These are phyloP conservation scores for Apiotrichum mycotoxinovorans DNA, from an alignment of 1,284 basidiomycete genomes.

Conservation along the genomic window DNA sequence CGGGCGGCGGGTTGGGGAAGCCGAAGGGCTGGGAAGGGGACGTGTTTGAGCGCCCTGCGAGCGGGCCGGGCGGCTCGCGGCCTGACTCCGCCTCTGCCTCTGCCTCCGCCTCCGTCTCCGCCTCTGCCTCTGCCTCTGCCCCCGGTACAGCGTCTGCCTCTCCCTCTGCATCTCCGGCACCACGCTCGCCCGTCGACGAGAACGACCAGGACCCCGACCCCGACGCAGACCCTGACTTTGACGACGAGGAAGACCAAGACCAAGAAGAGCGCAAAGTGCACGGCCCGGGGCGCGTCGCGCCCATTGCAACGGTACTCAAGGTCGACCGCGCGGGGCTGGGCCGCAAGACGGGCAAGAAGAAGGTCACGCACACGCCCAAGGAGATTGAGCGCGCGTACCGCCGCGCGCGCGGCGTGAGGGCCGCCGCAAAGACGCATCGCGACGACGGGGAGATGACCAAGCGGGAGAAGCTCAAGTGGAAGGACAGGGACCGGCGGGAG, in stretches of 20 bases:
- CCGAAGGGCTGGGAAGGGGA: conserved; percentile 24
- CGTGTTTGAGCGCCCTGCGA: neutral
- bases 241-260: conserved; percentile 9
- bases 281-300: conserved; percentile 39
- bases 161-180: too few relatives aligned
- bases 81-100: neutral
- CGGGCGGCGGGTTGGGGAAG: conserved; percentile 41
- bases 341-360: conserved; percentile 9
- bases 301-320: conserved; percentile 43
- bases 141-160: conserved; percentile 9
- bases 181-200: too few relatives aligned
- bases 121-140: neutral
- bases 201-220: conserved; percentile 1
- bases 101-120: neutral
- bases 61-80: neutral
- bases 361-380: conserved; percentile 37
- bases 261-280: conserved; percentile 1
- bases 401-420: conserved; percentile 20
- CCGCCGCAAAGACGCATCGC: neutral
- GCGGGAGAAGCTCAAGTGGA: conserved; percentile 42
- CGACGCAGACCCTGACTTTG: conserved; percentile 8
- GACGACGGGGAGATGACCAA: conserved; percentile 17
- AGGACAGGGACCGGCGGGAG: conserved; percentile 37
- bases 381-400: conserved; percentile 39
- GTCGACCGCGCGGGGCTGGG: conserved; percentile 43